A percentile compares a stretch with the other conserved stretches of the same genome.
These are phyloP conservation scores for Tieghemostelium lacteum DNA, from an alignment of 78 protist genomes.

Conservation along the genomic window DNA sequence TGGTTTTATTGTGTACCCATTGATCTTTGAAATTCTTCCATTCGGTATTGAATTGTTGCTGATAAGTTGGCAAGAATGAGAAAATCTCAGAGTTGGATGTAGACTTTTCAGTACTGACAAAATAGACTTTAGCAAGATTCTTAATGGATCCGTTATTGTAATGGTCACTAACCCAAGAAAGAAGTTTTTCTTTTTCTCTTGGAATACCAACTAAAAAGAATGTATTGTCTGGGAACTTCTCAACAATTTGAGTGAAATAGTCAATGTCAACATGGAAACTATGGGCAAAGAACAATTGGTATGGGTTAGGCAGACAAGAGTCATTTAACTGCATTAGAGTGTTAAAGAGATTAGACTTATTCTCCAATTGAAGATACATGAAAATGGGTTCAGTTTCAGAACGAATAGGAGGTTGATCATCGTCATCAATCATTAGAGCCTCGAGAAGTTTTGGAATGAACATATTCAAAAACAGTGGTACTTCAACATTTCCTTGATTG, in stretches of 20 bases:
- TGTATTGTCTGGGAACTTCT: not conserved
- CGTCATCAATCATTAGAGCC: not conserved
- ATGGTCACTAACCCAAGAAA: slow-evolving; percentile 30
- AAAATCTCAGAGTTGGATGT: not conserved
- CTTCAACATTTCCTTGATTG: not conserved
- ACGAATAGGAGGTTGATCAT: not conserved
- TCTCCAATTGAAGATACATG: not conserved
- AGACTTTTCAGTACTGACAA: slow-evolving; percentile 11
- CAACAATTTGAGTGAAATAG: slow-evolving; percentile 14
- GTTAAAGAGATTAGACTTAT: not conserved
- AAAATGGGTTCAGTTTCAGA: slow-evolving; percentile 8
- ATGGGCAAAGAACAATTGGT: slow-evolving; percentile 39
- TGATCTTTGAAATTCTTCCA: slow-evolving; percentile 5
- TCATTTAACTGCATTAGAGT: slow-evolving; percentile 33
- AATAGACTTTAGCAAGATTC: slow-evolving; percentile 23
- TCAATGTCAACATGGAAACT: slow-evolving; percentile 10
- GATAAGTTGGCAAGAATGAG: not conserved
- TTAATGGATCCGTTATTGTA: not conserved
- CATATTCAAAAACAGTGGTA: not conserved
- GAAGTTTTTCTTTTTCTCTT: not conserved
- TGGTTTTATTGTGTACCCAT: not conserved
- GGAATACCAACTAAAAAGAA: slow-evolving; percentile 67
- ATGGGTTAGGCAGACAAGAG: slow-evolving; percentile 30
- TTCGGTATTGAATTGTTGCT: not conserved
- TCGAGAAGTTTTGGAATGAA: not conserved